These are phyloP conservation scores for Amanita subjunquillea DNA, from an alignment of 768 basidiomycete species.

Conservation along the genomic window DNA sequence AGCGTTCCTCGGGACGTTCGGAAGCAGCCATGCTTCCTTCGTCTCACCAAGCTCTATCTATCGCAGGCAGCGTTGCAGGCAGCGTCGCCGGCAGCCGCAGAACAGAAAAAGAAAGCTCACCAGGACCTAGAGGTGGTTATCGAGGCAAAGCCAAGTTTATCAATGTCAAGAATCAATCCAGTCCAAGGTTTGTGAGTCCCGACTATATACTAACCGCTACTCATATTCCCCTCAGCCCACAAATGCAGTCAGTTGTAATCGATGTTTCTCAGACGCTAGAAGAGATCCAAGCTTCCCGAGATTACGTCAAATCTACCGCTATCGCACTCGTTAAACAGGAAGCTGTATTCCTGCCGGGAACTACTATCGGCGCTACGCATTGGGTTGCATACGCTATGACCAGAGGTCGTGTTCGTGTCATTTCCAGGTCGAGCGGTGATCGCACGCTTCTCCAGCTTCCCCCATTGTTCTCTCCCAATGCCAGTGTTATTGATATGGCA, in stretches of 20 bases:
- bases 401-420: conserved; percentile 79
- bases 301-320: conserved; percentile 80
- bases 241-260: conserved; percentile 59
- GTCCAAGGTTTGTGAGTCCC: conserved; percentile 39
- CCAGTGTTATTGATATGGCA: conserved; percentile 78
- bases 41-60: conserved; percentile 6
- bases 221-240: conserved; percentile 31
- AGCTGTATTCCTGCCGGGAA: conserved; percentile 72
- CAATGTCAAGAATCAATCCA: conserved; percentile 34
- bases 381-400: conserved; percentile 95
- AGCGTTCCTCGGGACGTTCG: conserved; percentile 38
- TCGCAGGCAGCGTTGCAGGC: conserved; percentile 9
- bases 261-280: conserved; percentile 67
- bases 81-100: conserved; percentile 23
- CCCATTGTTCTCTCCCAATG: conserved; percentile 43
- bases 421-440: conserved; percentile 81
- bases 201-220: not conserved
- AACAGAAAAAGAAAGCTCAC: conserved; percentile 61
- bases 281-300: conserved; percentile 65
- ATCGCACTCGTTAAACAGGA: conserved; percentile 86
- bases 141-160: conserved; percentile 25
- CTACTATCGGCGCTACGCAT: conserved; percentile 83
- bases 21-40: conserved; percentile 26
- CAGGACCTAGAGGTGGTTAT: conserved; percentile 43
- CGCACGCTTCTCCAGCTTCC: conserved; percentile 77